Evolutionary conservation across 192 early-diverging fungal genomes (phyloP).

Genomic region (Dissophora ornata): DNA sequence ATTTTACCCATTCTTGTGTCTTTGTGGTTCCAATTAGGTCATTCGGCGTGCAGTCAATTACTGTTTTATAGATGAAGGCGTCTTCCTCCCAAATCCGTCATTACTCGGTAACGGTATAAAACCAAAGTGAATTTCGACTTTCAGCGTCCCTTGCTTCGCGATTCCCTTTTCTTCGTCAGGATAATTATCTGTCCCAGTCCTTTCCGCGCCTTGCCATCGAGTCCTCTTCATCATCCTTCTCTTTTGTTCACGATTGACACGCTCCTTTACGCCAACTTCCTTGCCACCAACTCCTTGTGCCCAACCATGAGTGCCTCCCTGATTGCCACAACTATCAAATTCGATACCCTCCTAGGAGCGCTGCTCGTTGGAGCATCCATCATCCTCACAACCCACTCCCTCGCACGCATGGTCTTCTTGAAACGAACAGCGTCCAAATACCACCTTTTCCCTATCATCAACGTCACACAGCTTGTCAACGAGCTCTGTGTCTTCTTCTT

Average conservation of each 20-base stretch:
- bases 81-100: neutral
- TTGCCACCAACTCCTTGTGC: neutral
- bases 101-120: constrained; percentile 26
- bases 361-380: constrained; percentile 50
- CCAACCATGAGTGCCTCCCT: constrained; percentile 37
- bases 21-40: neutral
- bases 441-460: constrained; percentile 56
- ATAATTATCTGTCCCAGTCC: too few relatives aligned
- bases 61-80: neutral
- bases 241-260: too few relatives aligned
- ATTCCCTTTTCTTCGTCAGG: neutral
- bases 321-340: constrained; percentile 31
- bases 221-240: too few relatives aligned
- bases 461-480: constrained; percentile 50
- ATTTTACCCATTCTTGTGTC: neutral
- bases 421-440: constrained; percentile 46
- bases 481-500: constrained; percentile 47
- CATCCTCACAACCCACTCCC: constrained; percentile 47
- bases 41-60: neutral
- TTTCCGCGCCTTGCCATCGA: too few relatives aligned
- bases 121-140: neutral
- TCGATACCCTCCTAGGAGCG: constrained; percentile 45
- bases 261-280: neutral
- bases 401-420: constrained; percentile 48
- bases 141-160: neutral